These are phyloP conservation scores for Trichoderma virens DNA, from an alignment of 495 filamentous ascomycete genomes.

Conservation along the genomic window DNA sequence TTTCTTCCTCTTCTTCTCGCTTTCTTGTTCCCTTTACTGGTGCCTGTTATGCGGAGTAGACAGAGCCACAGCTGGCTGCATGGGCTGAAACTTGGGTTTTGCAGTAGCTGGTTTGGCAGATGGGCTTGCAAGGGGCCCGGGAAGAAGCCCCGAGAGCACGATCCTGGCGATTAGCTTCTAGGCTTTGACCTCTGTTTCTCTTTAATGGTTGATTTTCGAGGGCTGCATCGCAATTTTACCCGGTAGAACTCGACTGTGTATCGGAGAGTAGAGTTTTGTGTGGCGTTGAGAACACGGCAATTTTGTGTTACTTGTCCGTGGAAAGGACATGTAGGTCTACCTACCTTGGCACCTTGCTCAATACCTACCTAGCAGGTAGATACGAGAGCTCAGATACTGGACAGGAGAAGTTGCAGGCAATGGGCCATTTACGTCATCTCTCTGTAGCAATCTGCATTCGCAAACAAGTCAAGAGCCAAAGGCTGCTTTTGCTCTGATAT, in stretches of 20 bases:
- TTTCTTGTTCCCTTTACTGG: background rate
- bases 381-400: too few relatives aligned
- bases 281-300: background rate
- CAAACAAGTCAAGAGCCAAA: too few relatives aligned
- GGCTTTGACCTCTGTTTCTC: background rate
- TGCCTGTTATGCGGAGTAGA: too few relatives aligned
- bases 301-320: too few relatives aligned
- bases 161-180: background rate
- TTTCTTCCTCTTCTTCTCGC: background rate
- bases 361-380: too few relatives aligned
- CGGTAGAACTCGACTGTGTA: too few relatives aligned
- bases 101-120: slow-evolving; percentile 1
- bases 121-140: background rate
- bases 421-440: too few relatives aligned
- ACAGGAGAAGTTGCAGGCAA: too few relatives aligned
- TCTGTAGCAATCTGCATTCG: too few relatives aligned
- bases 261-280: too few relatives aligned
- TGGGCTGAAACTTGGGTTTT: background rate
- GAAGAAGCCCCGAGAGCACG: background rate
- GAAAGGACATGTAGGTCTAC: background rate
- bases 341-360: background rate
- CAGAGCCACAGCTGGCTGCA: background rate
- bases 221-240: background rate
- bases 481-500: too few relatives aligned
- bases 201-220: background rate